Base-by-base conservation (phyloP, 495 filamentous ascomycete species). In the Letharia lupina region DNA sequence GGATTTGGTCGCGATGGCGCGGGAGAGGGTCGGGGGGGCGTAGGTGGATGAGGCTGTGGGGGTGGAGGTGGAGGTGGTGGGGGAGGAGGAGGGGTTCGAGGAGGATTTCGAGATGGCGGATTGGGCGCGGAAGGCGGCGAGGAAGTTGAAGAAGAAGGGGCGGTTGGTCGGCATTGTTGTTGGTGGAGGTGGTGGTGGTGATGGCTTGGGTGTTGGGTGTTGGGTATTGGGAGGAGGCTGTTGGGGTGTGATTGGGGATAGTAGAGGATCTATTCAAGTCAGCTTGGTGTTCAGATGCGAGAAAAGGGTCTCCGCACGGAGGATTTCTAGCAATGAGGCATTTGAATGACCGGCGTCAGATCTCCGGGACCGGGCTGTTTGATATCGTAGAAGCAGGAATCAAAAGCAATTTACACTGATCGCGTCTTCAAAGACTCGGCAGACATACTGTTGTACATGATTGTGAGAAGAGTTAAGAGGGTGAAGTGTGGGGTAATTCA, bases 81-180 rank as follows among this genome's bases (percentile, higher is more conserved):
- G 70, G 64, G 66, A 69, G 70, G 70, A 67, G 63, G 69, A 68
- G 68, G 64, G 70, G 70, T 64, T 62, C 28, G 66, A 48, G 44
- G 58, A 28, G 58, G 65, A 12, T 54, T 69, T 65, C 69, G 64
- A 35, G 74, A 69, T 39, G 71, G 60, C 47, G 69, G 81, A 83
- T 73, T 84, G 82, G 67, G 84, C 81, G 60, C 91, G 87, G 75
- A 93, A 93, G 69, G 90, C 89, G 72, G 89, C 87, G 68, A 95
- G 84, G 82, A 95, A 91, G 79, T 89, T 91, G 64, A 88, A 86
- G 68, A 95, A 82, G 82, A 93, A 93, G 64, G 91, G 89, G 48
- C 89, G 81, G 79, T 93, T 91, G 65, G 88, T 90, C 1, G 89
- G 80, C 84, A 87, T 88, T 60, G 45, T 62, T 69, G 47, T 50